Evolutionary conservation across 106 monocot genomes (phyloP), one percentile per base, ranked within the genome.

Genomic region (Allium sativum): DNA sequence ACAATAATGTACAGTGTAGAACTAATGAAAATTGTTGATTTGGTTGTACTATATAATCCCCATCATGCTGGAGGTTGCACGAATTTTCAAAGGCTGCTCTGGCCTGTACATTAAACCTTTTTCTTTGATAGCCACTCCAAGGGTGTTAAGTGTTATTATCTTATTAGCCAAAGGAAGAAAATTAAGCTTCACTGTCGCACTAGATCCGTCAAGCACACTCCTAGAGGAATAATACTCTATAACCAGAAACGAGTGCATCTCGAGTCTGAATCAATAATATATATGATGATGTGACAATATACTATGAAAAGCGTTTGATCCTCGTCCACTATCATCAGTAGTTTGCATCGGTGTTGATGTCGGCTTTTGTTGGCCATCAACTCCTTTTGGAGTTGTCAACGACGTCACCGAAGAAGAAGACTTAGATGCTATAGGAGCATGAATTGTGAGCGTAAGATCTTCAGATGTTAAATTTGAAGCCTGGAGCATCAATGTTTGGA

Each of bases 101-200:
- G 96, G 96, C 43, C 74, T 64, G 48, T 84, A 96, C 16, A 78
- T 88, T 52, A 82, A 40, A 63, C 84, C 96, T 85, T 96, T 96
- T 68, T 96, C 96, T 55, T 74, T 84, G 19, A 79, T 79, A 52
- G 82, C 76, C 61, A 96, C 74, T 71, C 88, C 87, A 42, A 96
- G 73, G 42, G 87, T 91, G 58, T 91, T 87, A 19, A 96, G 78
- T 40, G 87, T 82, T 72, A 96, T 91, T 48, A 91, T 88, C 55
- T 90, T 90, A 74, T 90, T 82, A n/a, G 87, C 91, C 47, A 91
- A 81, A 9, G 96, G 96, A 71, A 96, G 90, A 64, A 96, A 65
- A 73, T 96, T 87, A 22, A 96, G 82, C 69, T 91, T 96, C 61
- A 78, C 90, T 21, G 82, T 85, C 12, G 91, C 67, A 70, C 91